Conservation (phyloP, 805 yeast genomes). For the Wickerhamiella azymoides region DNA sequence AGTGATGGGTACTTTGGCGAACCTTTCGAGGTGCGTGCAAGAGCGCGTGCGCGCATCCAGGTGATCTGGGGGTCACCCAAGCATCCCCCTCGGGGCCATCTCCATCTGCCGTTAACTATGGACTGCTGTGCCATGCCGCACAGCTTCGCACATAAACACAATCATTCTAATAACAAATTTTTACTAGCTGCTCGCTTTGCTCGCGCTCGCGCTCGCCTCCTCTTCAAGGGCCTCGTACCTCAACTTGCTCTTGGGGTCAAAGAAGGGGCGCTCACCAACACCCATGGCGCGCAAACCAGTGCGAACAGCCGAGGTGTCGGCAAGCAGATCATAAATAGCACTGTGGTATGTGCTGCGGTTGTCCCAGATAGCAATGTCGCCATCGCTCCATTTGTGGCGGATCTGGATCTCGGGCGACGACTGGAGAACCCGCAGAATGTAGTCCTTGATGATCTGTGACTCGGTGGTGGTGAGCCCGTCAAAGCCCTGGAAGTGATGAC, state of each 20-base stretch:
- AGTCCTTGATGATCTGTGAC: slow-evolving; percentile 34
- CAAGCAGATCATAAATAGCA: slow-evolving; percentile 23
- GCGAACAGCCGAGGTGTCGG: slow-evolving; percentile 9
- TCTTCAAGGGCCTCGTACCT: slow-evolving; percentile 13
- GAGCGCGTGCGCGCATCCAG: too few relatives aligned
- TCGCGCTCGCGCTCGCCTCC: too few relatives aligned
- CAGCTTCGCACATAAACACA: too few relatives aligned
- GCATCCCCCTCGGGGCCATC: too few relatives aligned
- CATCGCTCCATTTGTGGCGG: slow-evolving; percentile 36
- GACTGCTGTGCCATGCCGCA: too few relatives aligned
- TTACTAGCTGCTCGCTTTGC: neutral
- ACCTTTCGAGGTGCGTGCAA: too few relatives aligned
- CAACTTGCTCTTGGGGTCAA: slow-evolving; percentile 18
- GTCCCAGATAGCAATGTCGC: slow-evolving; percentile 47
- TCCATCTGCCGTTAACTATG: too few relatives aligned
- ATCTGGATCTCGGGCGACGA: slow-evolving; percentile 18
- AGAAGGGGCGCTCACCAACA: slow-evolving; percentile 19
- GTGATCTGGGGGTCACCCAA: too few relatives aligned
- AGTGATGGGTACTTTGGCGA: too few relatives aligned
- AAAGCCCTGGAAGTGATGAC: slow-evolving; percentile 26
- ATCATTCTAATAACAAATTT: neutral
- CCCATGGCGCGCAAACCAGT: slow-evolving; percentile 16
- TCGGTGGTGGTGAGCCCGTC: slow-evolving; percentile 35
- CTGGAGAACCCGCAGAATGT: slow-evolving; percentile 17
- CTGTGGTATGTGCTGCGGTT: slow-evolving; percentile 42